Evolutionary conservation across 2,329 filamentous ascomycete genomes (phyloP).

Genomic region (Pezicula carpinea): DNA sequence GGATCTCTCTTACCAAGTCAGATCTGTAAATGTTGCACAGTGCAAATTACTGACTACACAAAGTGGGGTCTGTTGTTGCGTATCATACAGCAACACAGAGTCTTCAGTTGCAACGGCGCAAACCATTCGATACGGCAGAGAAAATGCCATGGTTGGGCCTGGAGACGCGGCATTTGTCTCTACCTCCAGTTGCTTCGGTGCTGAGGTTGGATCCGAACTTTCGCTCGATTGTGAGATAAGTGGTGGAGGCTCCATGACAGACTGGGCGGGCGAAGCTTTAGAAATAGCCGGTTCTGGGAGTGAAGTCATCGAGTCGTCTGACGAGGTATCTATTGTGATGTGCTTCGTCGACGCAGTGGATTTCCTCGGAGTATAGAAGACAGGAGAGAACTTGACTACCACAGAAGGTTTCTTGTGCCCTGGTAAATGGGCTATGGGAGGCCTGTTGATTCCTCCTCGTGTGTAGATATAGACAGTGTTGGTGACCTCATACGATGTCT

Average conservation of each 20-base stretch:
- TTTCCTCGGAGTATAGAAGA: conserved; percentile 78
- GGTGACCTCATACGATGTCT: conserved; percentile 77
- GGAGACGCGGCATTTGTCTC: conserved; percentile 47
- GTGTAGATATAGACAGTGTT: conserved; percentile 99
- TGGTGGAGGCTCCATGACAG: conserved; percentile 80
- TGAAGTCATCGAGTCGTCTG: conserved; percentile 76
- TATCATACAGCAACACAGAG: conserved; percentile 91
- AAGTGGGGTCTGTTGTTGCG: conserved; percentile 89
- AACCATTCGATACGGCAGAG: conserved; percentile 85
- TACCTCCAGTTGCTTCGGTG: conserved; percentile 32
- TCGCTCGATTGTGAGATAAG: conserved; percentile 46
- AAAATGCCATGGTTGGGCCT: conserved; percentile 68
- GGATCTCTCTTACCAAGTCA: conserved; percentile 70
- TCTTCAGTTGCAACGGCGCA: conserved; percentile 98
- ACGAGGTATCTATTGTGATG: conserved; percentile 89
- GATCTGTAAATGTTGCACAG: conserved; percentile 93
- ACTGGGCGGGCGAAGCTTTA: conserved; percentile 46
- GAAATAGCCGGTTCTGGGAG: conserved; percentile 74
- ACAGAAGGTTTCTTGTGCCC: conserved; percentile 98
- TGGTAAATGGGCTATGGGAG: conserved; percentile 88
- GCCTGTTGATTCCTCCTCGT: conserved; percentile 91
- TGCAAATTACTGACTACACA: conserved; percentile 96
- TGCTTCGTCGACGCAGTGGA: conserved; percentile 67
- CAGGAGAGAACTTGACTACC: conserved; percentile 87
- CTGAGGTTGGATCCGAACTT: conserved; percentile 48